phyloP scores from a whole-genome alignment of 495 filamentous ascomycete genomes.

The Extremus antarcticus region DNA sequence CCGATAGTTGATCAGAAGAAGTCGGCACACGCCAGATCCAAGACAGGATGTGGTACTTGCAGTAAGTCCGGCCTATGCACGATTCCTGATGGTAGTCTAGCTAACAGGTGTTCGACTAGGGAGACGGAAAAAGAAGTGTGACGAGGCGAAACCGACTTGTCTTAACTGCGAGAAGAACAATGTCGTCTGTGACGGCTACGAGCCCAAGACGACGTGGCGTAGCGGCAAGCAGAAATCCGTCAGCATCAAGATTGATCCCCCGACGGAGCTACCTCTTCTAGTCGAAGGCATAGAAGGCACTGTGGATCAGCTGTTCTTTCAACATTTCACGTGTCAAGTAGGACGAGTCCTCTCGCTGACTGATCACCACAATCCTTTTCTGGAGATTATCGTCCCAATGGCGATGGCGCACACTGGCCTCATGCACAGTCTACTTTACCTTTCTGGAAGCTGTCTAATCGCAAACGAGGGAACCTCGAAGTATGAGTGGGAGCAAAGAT shows the following conservation, averaged over 20 bases:
- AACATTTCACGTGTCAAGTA: slow-evolving; percentile 74
- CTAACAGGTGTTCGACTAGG: slow-evolving; percentile 22
- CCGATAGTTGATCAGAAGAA: slow-evolving; percentile 53
- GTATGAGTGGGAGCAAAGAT: slow-evolving; percentile 29
- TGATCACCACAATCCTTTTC: slow-evolving; percentile 79
- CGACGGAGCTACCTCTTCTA: slow-evolving; percentile 61
- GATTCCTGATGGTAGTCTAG: neutral
- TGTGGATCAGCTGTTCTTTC: slow-evolving; percentile 71
- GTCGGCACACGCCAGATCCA: slow-evolving; percentile 75
- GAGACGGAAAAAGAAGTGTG: slow-evolving; percentile 92
- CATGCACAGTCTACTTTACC: slow-evolving; percentile 85
- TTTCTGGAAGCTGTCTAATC: slow-evolving; percentile 70
- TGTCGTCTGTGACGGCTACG: slow-evolving; percentile 85
- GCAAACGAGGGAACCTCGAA: slow-evolving; percentile 38
- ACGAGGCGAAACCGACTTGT: slow-evolving; percentile 84
- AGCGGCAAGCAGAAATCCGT: slow-evolving; percentile 59
- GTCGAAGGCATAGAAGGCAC: slow-evolving; percentile 81
- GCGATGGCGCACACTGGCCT: slow-evolving; percentile 71
- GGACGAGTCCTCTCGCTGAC: slow-evolving; percentile 76
- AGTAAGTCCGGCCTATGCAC: slow-evolving; percentile 18
- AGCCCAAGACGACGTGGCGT: slow-evolving; percentile 78
- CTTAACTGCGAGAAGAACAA: slow-evolving; percentile 82
- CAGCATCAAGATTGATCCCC: slow-evolving; percentile 14
- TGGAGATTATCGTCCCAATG: slow-evolving; percentile 77
- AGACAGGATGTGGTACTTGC: slow-evolving; percentile 90